Percentiles rank a stretch among this genome's conserved stretches.
phyloP scores from a whole-genome alignment of 768 basidiomycete genomes.

The Phanerochaete carnosa region DNA sequence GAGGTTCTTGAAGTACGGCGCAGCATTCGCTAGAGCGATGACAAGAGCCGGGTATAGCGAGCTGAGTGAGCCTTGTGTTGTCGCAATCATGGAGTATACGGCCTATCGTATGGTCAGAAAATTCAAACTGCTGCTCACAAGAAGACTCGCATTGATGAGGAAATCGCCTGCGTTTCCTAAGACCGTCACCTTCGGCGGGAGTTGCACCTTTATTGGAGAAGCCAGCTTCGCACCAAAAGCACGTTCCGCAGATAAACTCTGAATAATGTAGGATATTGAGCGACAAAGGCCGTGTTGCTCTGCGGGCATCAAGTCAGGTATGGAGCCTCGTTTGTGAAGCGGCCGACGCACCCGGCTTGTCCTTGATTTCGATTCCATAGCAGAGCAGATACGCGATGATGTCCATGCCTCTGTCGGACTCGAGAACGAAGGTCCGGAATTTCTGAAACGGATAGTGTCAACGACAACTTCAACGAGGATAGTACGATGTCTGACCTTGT shows the following conservation, averaged over 20 bases:
- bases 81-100: conserved; percentile 86
- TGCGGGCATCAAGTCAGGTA: conserved; percentile 25
- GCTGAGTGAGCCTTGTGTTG: conserved; percentile 76
- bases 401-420: conserved; percentile 77
- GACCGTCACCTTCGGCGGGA: conserved; percentile 77
- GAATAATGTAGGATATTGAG: conserved; percentile 86
- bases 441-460: conserved; percentile 52
- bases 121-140: background rate
- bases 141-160: conserved; percentile 68
- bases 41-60: conserved; percentile 91
- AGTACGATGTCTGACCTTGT: conserved; percentile 57
- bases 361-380: conserved; percentile 85
- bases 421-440: conserved; percentile 79
- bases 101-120: conserved; percentile 45
- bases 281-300: conserved; percentile 92
- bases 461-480: background rate
- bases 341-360: conserved; percentile 73
- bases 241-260: conserved; percentile 83
- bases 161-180: conserved; percentile 81
- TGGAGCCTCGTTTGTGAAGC: background rate
- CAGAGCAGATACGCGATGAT: conserved; percentile 76
- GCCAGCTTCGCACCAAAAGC: conserved; percentile 70
- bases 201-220: conserved; percentile 56
- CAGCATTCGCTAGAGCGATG: conserved; percentile 84
- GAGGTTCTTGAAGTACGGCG: conserved; percentile 82